These are phyloP conservation scores for Tarenaya hassleriana DNA, from an alignment of 345 rosid species.

Conservation along the genomic window DNA sequence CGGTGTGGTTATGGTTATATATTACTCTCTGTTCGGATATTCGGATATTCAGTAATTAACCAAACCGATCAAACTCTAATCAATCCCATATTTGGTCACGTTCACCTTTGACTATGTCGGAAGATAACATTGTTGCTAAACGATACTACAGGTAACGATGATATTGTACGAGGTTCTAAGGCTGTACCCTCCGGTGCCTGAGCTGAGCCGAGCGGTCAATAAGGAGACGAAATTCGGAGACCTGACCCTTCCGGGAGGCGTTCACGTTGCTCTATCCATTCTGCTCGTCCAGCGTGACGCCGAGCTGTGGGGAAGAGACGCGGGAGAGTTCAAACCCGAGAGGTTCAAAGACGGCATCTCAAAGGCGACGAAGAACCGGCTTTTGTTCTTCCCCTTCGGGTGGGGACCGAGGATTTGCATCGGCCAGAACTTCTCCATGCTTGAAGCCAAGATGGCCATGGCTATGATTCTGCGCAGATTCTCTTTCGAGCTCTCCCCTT, in stretches of 20 bases:
- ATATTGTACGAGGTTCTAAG: constrained; percentile 53
- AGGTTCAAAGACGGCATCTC: constrained; percentile 56
- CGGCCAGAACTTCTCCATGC: constrained; percentile 54
- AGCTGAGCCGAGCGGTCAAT: constrained; percentile 32
- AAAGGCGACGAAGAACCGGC: constrained; percentile 52
- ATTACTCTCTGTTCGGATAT: too few species aligned
- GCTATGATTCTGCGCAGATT: constrained; percentile 29
- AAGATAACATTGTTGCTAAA: too few species aligned
- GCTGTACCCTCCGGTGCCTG: constrained; percentile 47
- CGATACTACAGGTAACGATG: constrained; percentile 40
- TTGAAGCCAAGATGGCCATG: constrained; percentile 51
- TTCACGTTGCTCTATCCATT: constrained; percentile 34
- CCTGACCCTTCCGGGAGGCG: constrained; percentile 45
- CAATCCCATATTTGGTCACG: too few species aligned
- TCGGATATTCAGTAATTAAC: too few species aligned
- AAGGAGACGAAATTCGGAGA: constrained; percentile 51
- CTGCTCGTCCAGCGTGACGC: constrained; percentile 47
- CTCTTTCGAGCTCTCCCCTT: constrained; percentile 32
- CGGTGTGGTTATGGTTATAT: too few species aligned
- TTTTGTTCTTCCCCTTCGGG: constrained; percentile 54
- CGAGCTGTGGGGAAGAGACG: constrained; percentile 57
- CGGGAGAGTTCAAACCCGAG: constrained; percentile 57
- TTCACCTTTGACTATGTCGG: too few species aligned
- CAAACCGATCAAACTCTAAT: too few species aligned
- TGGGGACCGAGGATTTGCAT: constrained; percentile 58